Percentiles rank a stretch among this genome's conserved stretches.
These are phyloP conservation scores for Delitschia confertaspora DNA, from an alignment of 495 filamentous ascomycete species.

Conservation along the genomic window DNA sequence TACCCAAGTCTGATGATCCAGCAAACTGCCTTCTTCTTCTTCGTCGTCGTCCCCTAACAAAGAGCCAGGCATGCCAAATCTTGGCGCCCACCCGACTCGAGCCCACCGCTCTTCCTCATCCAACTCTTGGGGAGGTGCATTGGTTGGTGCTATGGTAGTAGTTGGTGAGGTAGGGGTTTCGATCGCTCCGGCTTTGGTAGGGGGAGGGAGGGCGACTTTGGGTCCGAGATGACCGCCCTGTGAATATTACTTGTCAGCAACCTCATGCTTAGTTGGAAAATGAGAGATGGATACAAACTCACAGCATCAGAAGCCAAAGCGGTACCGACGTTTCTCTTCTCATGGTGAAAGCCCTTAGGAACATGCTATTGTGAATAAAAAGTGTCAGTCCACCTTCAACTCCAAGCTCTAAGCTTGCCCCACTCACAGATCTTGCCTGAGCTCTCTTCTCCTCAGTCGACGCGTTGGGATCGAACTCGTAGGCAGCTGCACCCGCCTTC, in stretches of 20 bases:
- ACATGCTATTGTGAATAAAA: conserved; percentile 42
- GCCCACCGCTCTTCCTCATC: conserved; percentile 50
- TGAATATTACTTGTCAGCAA: conserved; percentile 7
- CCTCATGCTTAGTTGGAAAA: conserved; percentile 1
- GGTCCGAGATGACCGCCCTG: conserved; percentile 60
- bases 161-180: conserved; percentile 34
- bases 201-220: conserved; percentile 68
- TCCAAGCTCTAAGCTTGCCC: background rate
- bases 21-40: conserved; percentile 54
- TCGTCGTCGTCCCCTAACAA: conserved; percentile 40
- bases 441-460: conserved; percentile 74
- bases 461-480: conserved; percentile 81
- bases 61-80: conserved; percentile 52
- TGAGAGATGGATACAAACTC: conserved; percentile 20
- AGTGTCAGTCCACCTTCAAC: conserved; percentile 19
- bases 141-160: conserved; percentile 39
- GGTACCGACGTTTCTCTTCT: conserved; percentile 56
- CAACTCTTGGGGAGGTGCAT: conserved; percentile 48
- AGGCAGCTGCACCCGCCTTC: conserved; percentile 67
- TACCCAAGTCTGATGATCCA: conserved; percentile 83
- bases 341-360: conserved; percentile 54
- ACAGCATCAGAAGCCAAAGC: conserved; percentile 67
- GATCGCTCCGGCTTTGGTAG: conserved; percentile 59
- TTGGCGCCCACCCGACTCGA: conserved; percentile 79
- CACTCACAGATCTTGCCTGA: conserved; percentile 65